Conservation (phyloP, 2,329 filamentous ascomycete genomes). For the Ilyonectria destructans region DNA sequence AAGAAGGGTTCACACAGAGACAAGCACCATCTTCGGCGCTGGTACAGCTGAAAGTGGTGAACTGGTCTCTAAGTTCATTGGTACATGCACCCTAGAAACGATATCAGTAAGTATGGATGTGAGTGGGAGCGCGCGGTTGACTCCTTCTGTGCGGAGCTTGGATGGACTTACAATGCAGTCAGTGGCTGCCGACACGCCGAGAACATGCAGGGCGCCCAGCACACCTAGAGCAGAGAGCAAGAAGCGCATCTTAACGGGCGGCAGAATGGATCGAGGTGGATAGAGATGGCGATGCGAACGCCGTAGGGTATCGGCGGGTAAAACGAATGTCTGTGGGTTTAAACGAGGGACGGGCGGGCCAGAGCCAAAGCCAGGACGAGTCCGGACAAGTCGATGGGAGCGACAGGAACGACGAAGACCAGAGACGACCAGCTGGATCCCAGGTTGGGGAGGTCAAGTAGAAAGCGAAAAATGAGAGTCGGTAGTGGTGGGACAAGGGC, state of each 20-base stretch:
- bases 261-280: conserved; percentile 15
- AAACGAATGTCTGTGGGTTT: conserved; percentile 9
- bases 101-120: conserved; percentile 26
- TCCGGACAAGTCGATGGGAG: background rate
- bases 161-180: conserved; percentile 53
- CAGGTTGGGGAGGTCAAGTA: conserved; percentile 13
- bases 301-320: conserved; percentile 1
- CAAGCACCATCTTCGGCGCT: conserved; percentile 55
- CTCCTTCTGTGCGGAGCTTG: background rate
- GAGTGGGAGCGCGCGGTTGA: background rate
- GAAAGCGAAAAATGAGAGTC: conserved; percentile 32
- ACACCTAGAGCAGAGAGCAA: conserved; percentile 50
- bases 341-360: conserved; percentile 2
- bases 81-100: conserved; percentile 36
- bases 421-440: conserved; percentile 23
- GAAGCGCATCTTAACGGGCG: conserved; percentile 47
- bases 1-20: conserved; percentile 57
- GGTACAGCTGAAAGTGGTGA: conserved; percentile 44
- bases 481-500: conserved; percentile 36
- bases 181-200: conserved; percentile 46
- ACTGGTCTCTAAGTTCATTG: conserved; percentile 24
- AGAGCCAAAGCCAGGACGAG: conserved; percentile 4
- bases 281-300: background rate
- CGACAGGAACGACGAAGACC: background rate
- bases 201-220: conserved; percentile 48